Evolutionary conservation across 2,329 filamentous ascomycete genomes (phyloP).

Genomic region (Allantophomopsis lycopodina): DNA sequence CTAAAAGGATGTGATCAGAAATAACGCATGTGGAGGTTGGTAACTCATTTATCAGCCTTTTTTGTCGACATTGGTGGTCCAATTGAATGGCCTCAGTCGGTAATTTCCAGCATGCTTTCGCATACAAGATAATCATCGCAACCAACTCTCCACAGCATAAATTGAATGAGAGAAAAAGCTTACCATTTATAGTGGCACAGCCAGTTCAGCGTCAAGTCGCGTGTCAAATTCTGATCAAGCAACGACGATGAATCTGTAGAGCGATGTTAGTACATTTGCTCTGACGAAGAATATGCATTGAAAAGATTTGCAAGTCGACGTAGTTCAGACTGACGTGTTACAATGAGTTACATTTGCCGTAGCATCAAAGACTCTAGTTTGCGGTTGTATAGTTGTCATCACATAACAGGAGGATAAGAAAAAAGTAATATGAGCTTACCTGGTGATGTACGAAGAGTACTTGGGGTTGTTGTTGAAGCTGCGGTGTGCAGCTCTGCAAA

Average conservation of each 20-base stretch:
- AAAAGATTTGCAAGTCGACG: neutral
- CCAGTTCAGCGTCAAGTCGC: no score
- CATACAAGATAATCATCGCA: conserved; percentile 20
- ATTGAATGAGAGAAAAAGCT: neutral
- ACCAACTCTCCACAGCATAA: neutral
- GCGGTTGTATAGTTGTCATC: conserved; percentile 77
- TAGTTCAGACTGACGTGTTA: conserved; percentile 87
- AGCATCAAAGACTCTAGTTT: conserved; percentile 98
- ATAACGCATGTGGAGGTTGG: conserved; percentile 11
- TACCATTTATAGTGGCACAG: neutral
- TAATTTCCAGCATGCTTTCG: conserved; percentile 72
- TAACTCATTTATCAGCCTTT: conserved; percentile 77
- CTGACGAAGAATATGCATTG: no score
- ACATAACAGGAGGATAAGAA: conserved; percentile 27
- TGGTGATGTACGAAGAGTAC: neutral
- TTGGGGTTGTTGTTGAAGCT: conserved; percentile 1
- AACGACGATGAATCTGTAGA: no score
- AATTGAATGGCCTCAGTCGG: conserved; percentile 60
- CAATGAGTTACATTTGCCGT: conserved; percentile 68
- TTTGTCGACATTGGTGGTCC: conserved; percentile 57
- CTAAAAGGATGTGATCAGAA: neutral
- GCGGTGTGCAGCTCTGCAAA: neutral
- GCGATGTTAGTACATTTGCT: no score
- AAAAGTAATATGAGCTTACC: conserved; percentile 11
- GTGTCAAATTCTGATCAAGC: no score